Evolutionary conservation across 352 stramenopile species (phyloP), one percentile per base, ranked within the genome.

Genomic region (Phytopythium cucurbitacearum): DNA sequence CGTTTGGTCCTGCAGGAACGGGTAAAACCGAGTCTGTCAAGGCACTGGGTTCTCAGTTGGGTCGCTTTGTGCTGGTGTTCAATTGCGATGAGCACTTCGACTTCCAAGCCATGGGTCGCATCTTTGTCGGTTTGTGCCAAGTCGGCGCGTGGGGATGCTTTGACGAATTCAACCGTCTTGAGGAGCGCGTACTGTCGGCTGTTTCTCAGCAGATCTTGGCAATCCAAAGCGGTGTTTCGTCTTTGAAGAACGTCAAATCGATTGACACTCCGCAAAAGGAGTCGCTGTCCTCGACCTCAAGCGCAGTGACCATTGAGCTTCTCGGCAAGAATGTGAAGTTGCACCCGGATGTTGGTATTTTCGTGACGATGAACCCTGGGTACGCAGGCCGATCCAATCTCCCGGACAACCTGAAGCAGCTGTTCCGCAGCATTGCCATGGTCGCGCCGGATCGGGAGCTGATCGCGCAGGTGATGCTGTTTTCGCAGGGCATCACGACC

Each of bases 71-170:
- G 32, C 64, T 99, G 37, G 98, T 99, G 21, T 99, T 99, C 81
- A 99, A 99, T 73, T 99, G 98, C 81, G 98, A 99, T 55, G 97
- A 99, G 67, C 87, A 97, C 36, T 99, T 99, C 68, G 98, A 99
- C 69, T 99, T 99, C 74, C 95, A 97, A 62, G 97, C 97, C 3
- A 99, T 99, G 96, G 97, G 97, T 34, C 85, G 97, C 33, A 98
- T 99, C 58, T 99, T 99, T 67, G 94, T 98, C 42, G 98, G 98
- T 46, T 82, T 99, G 40, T 99, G 97, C 52, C 97, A 99, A 88
- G 97, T 99, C 42, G 97, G 97, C 48, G 97, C 97, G 35, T 99
- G 97, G 97, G 97, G 97, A 5, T 99, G 97, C 65, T 99, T 99
- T 63, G 98, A 99, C 75, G 98, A 99, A 67, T 99, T 99, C 71